Evolutionary conservation across 2,329 filamentous ascomycete species (phyloP).

Genomic region (Thielaviopsis ethacetica): DNA sequence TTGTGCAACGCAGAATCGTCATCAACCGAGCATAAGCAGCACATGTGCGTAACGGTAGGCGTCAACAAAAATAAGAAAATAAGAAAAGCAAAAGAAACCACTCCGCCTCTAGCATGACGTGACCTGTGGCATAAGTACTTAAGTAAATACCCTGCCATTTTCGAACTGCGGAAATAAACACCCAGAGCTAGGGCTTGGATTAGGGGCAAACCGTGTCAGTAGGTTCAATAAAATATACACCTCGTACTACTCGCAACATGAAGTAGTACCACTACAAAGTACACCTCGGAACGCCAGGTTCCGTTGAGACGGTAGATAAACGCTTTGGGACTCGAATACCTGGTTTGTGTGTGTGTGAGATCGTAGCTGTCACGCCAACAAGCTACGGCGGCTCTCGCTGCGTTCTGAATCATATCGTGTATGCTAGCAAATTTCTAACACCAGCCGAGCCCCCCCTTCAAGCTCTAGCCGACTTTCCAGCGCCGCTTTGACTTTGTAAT

Average conservation of each 20-base stretch:
- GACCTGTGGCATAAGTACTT: no score
- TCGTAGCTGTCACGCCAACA: background rate
- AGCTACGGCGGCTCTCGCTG: background rate
- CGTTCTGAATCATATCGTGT: background rate
- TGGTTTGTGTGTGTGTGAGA: background rate
- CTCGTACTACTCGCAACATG: no score
- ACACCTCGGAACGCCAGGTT: background rate
- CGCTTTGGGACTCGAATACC: background rate
- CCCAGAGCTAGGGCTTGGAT: no score
- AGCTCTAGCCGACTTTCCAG: no score
- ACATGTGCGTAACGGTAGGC: background rate
- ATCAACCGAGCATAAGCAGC: no score
- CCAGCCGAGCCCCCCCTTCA: no score
- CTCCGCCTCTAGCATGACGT: background rate
- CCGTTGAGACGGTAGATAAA: background rate
- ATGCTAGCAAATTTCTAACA: no score
- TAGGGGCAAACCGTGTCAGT: no score
- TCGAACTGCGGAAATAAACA: no score
- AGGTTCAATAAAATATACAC: no score
- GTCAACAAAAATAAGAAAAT: background rate
- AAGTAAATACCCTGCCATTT: no score
- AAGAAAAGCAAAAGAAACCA: background rate
- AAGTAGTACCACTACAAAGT: background rate
- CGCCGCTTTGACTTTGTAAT: no score
- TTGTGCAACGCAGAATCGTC: background rate